These are phyloP conservation scores for Rosa chinensis DNA, from an alignment of 306 rosid genomes.

Conservation along the genomic window DNA sequence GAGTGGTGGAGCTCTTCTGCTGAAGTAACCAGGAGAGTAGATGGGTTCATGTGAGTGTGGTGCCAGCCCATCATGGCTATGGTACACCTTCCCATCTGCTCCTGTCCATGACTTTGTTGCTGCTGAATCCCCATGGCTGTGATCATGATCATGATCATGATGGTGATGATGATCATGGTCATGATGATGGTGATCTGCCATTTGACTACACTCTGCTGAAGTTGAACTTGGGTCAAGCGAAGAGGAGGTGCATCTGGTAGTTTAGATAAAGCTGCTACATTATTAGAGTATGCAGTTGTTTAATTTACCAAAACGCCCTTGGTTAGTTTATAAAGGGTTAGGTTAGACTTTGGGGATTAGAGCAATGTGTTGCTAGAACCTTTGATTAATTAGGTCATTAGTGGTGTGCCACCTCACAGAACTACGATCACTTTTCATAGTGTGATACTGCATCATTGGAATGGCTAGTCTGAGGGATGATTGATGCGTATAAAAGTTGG, in stretches of 20 bases:
- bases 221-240: neutral
- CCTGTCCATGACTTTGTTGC: conserved; percentile 55
- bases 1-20: conserved; percentile 83
- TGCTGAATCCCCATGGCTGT: conserved; percentile 39
- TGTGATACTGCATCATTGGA: neutral
- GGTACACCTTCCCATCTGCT: conserved; percentile 77
- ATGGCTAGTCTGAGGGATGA: neutral
- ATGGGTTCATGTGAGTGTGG: conserved; percentile 97
- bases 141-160: conserved; percentile 29
- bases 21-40: conserved; percentile 91
- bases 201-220: conserved; percentile 25
- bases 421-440: neutral
- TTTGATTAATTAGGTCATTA: neutral
- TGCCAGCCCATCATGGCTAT: conserved; percentile 94
- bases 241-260: neutral
- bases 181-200: conserved; percentile 46
- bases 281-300: neutral
- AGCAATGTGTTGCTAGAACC: no score
- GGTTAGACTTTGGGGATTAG: neutral
- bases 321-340: neutral
- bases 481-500: neutral
- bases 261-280: neutral
- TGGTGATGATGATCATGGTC: conserved; percentile 34
- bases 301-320: neutral
- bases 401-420: neutral